A percentile compares a stretch with the other conserved stretches of the same genome.
phyloP scores from a whole-genome alignment of 257 asterid species.

The Nicotiana otophora region DNA sequence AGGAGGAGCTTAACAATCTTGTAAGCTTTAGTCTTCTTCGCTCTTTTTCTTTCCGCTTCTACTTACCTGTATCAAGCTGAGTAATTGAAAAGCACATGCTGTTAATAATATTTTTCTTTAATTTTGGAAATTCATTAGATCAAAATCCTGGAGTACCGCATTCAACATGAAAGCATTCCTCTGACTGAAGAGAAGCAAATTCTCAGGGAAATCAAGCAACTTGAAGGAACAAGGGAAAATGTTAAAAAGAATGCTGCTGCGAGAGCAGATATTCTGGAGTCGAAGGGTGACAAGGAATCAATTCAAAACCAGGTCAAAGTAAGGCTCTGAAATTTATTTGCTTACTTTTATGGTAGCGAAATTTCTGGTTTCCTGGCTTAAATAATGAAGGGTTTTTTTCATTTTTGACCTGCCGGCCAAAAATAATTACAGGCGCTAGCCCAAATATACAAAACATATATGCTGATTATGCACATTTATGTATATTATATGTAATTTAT shows the following conservation, averaged over 20 bases:
- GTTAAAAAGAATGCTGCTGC: conserved; percentile 63
- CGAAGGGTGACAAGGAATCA: conserved; percentile 63
- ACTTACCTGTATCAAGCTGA: not conserved
- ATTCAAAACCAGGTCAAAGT: conserved; percentile 86
- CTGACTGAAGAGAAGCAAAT: conserved; percentile 82
- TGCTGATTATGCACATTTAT: too few species aligned
- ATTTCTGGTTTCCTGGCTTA: too few species aligned
- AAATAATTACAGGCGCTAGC: too few species aligned
- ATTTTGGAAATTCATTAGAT: conserved; percentile 31
- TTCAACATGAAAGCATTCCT: conserved; percentile 84
- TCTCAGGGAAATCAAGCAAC: conserved; percentile 71
- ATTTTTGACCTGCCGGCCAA: too few species aligned
- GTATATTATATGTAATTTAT: too few species aligned
- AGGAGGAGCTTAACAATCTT: conserved; percentile 55
- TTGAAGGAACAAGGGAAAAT: conserved; percentile 61
- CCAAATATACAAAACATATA: too few species aligned
- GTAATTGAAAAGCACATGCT: not conserved
- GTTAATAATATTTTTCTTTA: not conserved
- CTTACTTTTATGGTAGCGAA: not conserved
- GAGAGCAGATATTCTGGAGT: conserved; percentile 63
- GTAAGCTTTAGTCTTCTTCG: conserved; percentile 37
- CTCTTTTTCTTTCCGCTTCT: not conserved
- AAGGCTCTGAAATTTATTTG: conserved; percentile 21
- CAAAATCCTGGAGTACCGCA: conserved; percentile 67
- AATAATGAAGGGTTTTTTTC: too few species aligned